Conservation (phyloP, 1,284 basidiomycete genomes). For the Ganoderma sinense region DNA sequence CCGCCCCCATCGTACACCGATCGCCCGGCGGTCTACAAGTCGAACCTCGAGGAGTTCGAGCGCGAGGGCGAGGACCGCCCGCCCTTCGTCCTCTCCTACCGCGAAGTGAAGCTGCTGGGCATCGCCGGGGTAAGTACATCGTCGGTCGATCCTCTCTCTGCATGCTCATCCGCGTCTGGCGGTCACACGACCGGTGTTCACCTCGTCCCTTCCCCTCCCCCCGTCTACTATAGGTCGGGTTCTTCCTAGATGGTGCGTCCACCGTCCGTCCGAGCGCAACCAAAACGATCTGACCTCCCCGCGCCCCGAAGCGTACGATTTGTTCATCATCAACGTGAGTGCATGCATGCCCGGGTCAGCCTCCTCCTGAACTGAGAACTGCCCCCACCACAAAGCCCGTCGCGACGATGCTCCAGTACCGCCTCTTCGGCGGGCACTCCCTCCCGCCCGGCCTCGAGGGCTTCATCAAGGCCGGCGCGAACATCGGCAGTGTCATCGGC, state of each 20-base stretch:
- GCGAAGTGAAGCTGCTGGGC: conserved; percentile 64
- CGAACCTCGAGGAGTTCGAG: conserved; percentile 55
- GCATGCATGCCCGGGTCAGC: no score
- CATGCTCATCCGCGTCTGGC: background rate
- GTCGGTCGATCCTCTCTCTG: no score
- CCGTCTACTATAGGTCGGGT: conserved; percentile 62
- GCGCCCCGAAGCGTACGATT: conserved; percentile 63
- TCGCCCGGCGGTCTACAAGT: conserved; percentile 25
- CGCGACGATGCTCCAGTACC: conserved; percentile 78
- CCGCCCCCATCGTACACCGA: conserved; percentile 15
- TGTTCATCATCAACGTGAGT: conserved; percentile 79
- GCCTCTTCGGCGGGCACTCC: conserved; percentile 62
- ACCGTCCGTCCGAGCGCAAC: conserved; percentile 2
- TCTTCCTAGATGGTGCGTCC: conserved; percentile 71
- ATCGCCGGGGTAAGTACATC: conserved; percentile 61
- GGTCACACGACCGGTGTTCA: conserved; percentile 19
- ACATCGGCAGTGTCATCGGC: conserved; percentile 79
- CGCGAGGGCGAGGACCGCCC: conserved; percentile 48
- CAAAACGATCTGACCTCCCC: conserved; percentile 5
- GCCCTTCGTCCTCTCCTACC: conserved; percentile 52
- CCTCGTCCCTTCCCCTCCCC: conserved; percentile 12
- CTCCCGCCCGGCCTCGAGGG: conserved; percentile 69
- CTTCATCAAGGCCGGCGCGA: conserved; percentile 72
- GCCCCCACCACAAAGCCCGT: conserved; percentile 56
- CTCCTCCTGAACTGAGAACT: conserved; percentile 1